Conservation (phyloP, 2,329 filamentous ascomycete species). For the Botrytis pseudocinerea region DNA sequence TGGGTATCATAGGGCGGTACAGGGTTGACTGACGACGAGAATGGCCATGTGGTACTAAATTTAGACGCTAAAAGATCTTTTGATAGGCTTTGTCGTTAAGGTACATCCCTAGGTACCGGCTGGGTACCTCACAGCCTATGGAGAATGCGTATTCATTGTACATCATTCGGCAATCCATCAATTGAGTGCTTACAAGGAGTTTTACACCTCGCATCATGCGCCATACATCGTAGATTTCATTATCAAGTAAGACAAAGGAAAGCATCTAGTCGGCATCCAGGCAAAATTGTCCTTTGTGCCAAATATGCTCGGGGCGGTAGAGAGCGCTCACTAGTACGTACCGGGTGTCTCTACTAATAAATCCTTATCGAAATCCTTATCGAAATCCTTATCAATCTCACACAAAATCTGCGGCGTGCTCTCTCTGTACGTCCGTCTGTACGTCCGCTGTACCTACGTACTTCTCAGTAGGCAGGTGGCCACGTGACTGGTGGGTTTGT, state of each 20-base stretch:
- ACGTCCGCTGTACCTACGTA: too few relatives aligned
- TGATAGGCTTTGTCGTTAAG: not conserved
- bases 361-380: not conserved
- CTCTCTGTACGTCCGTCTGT: too few relatives aligned
- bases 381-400: not conserved
- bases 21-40: not conserved
- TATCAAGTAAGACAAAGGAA: not conserved
- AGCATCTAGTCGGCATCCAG: not conserved
- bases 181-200: not conserved
- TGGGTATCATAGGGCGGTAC: too few relatives aligned
- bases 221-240: not conserved
- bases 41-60: not conserved
- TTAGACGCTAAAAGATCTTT: not conserved
- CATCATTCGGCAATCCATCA: not conserved
- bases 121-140: not conserved
- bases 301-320: too few relatives aligned
- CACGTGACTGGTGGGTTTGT: not conserved
- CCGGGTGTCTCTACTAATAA: too few relatives aligned
- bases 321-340: not conserved
- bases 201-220: not conserved
- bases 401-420: not conserved
- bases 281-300: not conserved
- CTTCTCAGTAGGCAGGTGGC: not conserved
- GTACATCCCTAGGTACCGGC: not conserved
- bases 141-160: not conserved